Percentiles rank a stretch among this genome's conserved stretches.
These are phyloP conservation scores for Cubamyces lactineus DNA, from an alignment of 768 basidiomycete species.

Conservation along the genomic window DNA sequence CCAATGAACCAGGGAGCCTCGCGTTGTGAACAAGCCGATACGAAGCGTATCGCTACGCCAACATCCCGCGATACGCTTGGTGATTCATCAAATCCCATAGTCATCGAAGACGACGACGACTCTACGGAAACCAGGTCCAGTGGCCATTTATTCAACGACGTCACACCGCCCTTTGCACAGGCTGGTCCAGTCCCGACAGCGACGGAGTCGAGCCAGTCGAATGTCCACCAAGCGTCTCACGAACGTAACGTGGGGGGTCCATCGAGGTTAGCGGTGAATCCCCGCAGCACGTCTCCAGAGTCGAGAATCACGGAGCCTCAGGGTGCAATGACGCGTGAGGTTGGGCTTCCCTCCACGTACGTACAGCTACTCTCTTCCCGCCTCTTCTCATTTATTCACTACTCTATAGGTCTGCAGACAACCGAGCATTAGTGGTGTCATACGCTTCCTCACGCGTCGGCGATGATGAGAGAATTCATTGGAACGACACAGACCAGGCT, in stretches of 20 bases:
- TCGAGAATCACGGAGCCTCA: background rate
- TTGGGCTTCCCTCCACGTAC: background rate
- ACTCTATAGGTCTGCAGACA: background rate
- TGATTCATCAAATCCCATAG: slow-evolving; percentile 12
- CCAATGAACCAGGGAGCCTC: background rate
- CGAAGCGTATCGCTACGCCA: background rate
- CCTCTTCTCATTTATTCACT: background rate
- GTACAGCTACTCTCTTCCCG: background rate
- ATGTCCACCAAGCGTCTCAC: too few relatives aligned
- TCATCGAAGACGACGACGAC: slow-evolving; percentile 18
- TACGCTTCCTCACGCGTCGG: slow-evolving; percentile 6
- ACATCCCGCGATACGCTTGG: background rate
- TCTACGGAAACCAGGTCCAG: background rate
- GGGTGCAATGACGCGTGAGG: background rate
- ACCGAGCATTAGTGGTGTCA: slow-evolving; percentile 8
- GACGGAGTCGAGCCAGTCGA: too few relatives aligned
- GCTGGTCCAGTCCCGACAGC: too few relatives aligned
- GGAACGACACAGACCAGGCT: background rate
- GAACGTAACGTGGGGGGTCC: background rate
- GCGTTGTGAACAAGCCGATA: background rate
- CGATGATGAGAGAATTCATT: too few relatives aligned
- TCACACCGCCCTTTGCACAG: background rate
- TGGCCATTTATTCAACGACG: background rate
- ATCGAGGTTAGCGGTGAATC: background rate
- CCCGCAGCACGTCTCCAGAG: background rate